phyloP scores from a whole-genome alignment of 1,284 basidiomycete species.

The Coniophora puteana region DNA sequence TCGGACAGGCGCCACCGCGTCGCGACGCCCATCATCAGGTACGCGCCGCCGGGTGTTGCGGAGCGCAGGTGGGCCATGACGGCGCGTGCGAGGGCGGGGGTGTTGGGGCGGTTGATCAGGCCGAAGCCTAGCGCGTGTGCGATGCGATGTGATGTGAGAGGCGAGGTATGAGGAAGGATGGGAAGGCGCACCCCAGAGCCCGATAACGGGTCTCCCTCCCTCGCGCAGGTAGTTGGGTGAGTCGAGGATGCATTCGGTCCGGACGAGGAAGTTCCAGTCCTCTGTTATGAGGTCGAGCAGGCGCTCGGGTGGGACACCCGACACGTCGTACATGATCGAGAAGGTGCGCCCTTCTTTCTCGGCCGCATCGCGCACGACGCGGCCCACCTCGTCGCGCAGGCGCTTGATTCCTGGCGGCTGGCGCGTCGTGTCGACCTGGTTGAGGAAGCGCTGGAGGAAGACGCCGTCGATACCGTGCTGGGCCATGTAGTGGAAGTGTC shows the following conservation, averaged over 20 bases:
- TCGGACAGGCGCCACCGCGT: slow-evolving; percentile 66
- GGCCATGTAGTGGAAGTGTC: slow-evolving; percentile 83
- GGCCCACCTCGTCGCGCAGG: slow-evolving; percentile 68
- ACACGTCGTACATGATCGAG: slow-evolving; percentile 81
- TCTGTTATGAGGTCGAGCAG: slow-evolving; percentile 54
- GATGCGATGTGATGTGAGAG: background rate
- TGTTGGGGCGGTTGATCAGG: slow-evolving; percentile 57
- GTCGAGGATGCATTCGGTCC: slow-evolving; percentile 54
- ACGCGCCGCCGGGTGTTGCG: slow-evolving; percentile 65
- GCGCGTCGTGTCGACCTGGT: slow-evolving; percentile 54
- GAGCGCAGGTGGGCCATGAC: slow-evolving; percentile 53
- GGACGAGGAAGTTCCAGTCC: slow-evolving; percentile 69
- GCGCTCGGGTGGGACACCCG: slow-evolving; percentile 58
- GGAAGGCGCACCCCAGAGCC: slow-evolving; percentile 56
- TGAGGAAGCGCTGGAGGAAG: slow-evolving; percentile 71
- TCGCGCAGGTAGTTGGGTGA: slow-evolving; percentile 70
- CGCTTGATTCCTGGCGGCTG: slow-evolving; percentile 51
- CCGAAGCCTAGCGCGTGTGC: slow-evolving; percentile 48
- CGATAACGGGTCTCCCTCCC: slow-evolving; percentile 61
- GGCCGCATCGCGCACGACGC: slow-evolving; percentile 65
- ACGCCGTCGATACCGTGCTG: slow-evolving; percentile 71
- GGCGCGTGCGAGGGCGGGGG: slow-evolving; percentile 52
- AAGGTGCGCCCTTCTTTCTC: slow-evolving; percentile 74
- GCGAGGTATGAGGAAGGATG: background rate
- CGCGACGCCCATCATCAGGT: slow-evolving; percentile 65